Base-by-base conservation (phyloP, 2,329 filamentous ascomycete genomes). In the Periconia macrospinosa region DNA sequence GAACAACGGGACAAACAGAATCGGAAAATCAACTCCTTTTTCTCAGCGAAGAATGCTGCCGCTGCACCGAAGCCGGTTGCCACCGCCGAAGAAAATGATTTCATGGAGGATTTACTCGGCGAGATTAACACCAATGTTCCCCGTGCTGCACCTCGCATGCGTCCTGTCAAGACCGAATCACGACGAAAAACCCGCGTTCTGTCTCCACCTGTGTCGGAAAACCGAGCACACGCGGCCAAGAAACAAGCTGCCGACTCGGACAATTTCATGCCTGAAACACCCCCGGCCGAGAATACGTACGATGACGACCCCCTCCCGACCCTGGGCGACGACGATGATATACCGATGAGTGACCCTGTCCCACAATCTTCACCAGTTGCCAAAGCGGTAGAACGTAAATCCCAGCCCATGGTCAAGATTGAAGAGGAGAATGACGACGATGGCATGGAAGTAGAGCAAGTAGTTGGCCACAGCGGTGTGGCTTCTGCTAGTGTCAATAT, bases 71-170 rank as follows among this genome's bases (percentile, higher is more conserved):
- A 96, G 90, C 83, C 85, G 42, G 79, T 86, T 56, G 90, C 89
- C 66, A 95, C 91, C 6, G 88, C 92, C 63, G 93, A 91, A 61
- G 93, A 97, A 66, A 89, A 91, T 53, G 88, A 89, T 52, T 99
- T 97, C 75, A 84, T 99, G 75, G 84, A 86, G 17, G 86, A 88
- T 66, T 82, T 99, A 1, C 84, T 99, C 1, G 91, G 86, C 55
- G 91, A 97, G 74, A 90, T 99, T 51, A 91, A 97, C 69, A 84
- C 85, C 47, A 96, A 94, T 67, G 77, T 85, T 11, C 80, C 86
- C 27, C 79, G 83, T 30, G 70, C 75, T 20, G 77, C 80, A 2
- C 65, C 74, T 30, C 79, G 80, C 15, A 78, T 88, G 78, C 86
- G 83, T 74, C 77, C 86, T 40, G 80, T 92, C 60, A 89, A 90